Conservation (phyloP, 2,329 filamentous ascomycete species). For the Fusarium chlamydosporum region DNA sequence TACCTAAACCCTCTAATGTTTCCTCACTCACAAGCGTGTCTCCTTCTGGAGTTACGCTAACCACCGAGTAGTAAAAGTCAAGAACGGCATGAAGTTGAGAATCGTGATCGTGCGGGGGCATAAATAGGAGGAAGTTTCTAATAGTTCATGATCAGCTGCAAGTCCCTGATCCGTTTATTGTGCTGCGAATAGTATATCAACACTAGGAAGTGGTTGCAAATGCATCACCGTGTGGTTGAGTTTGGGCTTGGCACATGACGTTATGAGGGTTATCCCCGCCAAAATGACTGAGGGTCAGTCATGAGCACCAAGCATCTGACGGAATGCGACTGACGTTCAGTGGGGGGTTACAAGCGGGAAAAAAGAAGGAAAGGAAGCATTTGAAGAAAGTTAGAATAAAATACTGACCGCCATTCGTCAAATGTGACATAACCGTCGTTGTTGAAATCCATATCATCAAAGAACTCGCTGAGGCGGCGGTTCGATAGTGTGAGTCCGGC, state of each 20-base stretch:
- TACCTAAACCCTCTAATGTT: constrained; percentile 94
- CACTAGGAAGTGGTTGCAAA: constrained; percentile 18
- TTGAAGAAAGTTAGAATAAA: constrained; percentile 23
- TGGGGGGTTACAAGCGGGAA: background rate
- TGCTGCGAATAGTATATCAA: constrained; percentile 9
- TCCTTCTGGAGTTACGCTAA: constrained; percentile 92
- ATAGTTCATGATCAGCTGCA: constrained; percentile 45
- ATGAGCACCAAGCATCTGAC: constrained; percentile 46
- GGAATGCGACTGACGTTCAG: constrained; percentile 30
- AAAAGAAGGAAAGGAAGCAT: constrained; percentile 9
- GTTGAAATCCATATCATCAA: constrained; percentile 89
- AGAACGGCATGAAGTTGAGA: constrained; percentile 85
- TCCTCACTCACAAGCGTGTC: constrained; percentile 94
- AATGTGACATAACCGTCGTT: constrained; percentile 90
- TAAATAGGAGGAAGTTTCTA: constrained; percentile 94
- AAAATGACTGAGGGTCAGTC: constrained; percentile 51
- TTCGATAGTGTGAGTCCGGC: constrained; percentile 84
- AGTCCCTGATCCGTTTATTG: constrained; percentile 15
- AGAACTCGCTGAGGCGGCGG: constrained; percentile 85
- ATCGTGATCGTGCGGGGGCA: constrained; percentile 73
- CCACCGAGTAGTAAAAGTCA: constrained; percentile 90
- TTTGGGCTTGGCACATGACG: constrained; percentile 51
- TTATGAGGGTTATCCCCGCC: constrained; percentile 45
- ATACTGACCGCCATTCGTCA: constrained; percentile 94
- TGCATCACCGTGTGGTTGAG: constrained; percentile 27